phyloP scores from a whole-genome alignment of 192 early-diverging fungal genomes.

The Coemansia asiatica region DNA sequence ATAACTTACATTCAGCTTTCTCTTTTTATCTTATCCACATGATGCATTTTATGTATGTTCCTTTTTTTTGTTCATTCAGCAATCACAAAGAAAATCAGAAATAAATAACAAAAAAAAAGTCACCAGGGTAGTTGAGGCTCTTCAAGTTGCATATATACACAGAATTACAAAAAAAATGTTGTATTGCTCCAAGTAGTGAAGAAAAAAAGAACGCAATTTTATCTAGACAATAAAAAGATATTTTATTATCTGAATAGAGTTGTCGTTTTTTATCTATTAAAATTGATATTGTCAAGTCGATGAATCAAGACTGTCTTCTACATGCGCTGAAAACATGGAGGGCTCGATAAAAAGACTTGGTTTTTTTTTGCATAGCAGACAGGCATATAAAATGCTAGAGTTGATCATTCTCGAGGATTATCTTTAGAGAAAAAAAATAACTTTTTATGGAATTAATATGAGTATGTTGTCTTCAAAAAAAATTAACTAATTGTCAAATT shows the following conservation, averaged over 20 bases:
- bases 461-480: too few relatives aligned
- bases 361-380: background rate
- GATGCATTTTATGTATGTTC: background rate
- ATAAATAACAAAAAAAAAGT: background rate
- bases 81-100: background rate
- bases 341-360: background rate
- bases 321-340: background rate
- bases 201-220: too few relatives aligned
- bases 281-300: too few relatives aligned
- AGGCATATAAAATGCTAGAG: background rate
- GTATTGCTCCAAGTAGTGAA: too few relatives aligned
- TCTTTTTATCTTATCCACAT: constrained; percentile 2
- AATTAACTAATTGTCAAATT: too few relatives aligned
- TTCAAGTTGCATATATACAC: background rate
- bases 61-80: background rate
- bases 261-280: too few relatives aligned
- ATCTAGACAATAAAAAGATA: too few relatives aligned
- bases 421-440: background rate
- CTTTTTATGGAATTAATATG: too few relatives aligned
- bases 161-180: too few relatives aligned
- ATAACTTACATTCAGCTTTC: background rate
- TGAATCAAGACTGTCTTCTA: background rate
- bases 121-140: background rate
- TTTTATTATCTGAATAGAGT: too few relatives aligned
- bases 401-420: background rate